Evolutionary conservation across 306 rosid genomes (phyloP), one percentile per base, ranked within the genome.

Genomic region (Quercus mongolica): DNA sequence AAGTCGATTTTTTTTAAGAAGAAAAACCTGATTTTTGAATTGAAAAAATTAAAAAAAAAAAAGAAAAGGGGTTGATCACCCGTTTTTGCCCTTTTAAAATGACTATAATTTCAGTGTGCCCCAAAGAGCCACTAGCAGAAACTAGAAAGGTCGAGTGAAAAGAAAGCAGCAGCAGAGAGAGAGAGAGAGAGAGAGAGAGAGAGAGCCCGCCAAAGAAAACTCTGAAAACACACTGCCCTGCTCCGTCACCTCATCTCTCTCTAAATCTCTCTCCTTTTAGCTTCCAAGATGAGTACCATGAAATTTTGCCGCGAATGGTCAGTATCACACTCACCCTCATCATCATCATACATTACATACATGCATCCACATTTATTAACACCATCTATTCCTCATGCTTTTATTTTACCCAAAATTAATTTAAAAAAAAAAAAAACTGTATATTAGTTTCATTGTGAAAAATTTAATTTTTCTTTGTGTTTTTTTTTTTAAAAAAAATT

Each of bases 281-380:
- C 35, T 61, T 75, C 44, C 83, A 95, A 91, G 74, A 92, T 95
- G 99, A 91, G 97, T 88, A 84, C 98, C 81, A 93, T 95, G 99
- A 95, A 95, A 57, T 95, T 95, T 87, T 95, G 99, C 89, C 97
- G 98, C 73, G 98, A 95, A 89, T 95, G 99, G 99, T 95, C 64
- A 0, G 82, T 71, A 20, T 23, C 75, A 25, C 71, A 81, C 35
- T 77, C 51, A 38, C 63, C 70, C 13, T 62, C 9, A 23, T 30
- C 64, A 12, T 31, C 62, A 58, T 71, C 57, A 49, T 49, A 49
- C 14, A 49, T 49, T 25, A 4, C 44, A 14, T 3, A 10, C 68
- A n/a, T 63, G 21, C 67, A n/a, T 71, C 71, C 75, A 1, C 72
- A 17, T 59, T 49, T 55, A 14, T 13, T 59, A 0, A 17, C 23